These are phyloP conservation scores for Chrysoporthe austroafricana DNA, from an alignment of 2,329 filamentous ascomycete genomes.

Conservation along the genomic window DNA sequence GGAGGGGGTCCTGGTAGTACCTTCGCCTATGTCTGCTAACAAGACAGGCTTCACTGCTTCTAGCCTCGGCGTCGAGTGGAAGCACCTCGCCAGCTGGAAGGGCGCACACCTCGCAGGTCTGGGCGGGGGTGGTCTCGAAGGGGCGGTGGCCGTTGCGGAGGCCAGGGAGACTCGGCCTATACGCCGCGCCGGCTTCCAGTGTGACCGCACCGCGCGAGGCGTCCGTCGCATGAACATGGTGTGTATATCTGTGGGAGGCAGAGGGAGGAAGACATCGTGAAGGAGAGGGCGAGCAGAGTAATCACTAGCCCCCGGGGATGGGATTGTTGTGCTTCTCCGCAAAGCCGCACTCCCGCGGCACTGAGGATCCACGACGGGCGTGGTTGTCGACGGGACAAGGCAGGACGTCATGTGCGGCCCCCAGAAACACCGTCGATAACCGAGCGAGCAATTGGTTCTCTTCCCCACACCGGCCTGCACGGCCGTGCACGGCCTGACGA, in stretches of 20 bases:
- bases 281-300: not conserved
- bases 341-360: slow-evolving; percentile 13
- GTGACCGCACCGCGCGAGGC: slow-evolving; percentile 53
- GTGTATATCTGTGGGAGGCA: slow-evolving; percentile 16
- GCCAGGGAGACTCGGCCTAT: slow-evolving; percentile 39
- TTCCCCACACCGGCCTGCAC: not conserved
- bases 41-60: slow-evolving; percentile 76
- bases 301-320: not conserved
- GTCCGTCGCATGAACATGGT: slow-evolving; percentile 61
- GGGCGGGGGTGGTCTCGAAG: slow-evolving; percentile 17
- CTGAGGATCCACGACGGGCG: slow-evolving; percentile 7
- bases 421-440: slow-evolving; percentile 29
- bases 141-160: not conserved
- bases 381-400: slow-evolving; percentile 12
- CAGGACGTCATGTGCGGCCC: slow-evolving; percentile 13
- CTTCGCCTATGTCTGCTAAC: slow-evolving; percentile 85
- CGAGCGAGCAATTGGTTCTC: slow-evolving; percentile 17
- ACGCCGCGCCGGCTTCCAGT: slow-evolving; percentile 53
- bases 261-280: slow-evolving; percentile 4
- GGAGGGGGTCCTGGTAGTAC: slow-evolving; percentile 44
- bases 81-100: slow-evolving; percentile 41
- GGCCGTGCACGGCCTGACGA: not conserved
- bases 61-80: slow-evolving; percentile 54
- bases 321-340: slow-evolving; percentile 10
- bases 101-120: slow-evolving; percentile 11